Conservation (phyloP, 495 filamentous ascomycete genomes). For the Talaromyces thailandensis region DNA sequence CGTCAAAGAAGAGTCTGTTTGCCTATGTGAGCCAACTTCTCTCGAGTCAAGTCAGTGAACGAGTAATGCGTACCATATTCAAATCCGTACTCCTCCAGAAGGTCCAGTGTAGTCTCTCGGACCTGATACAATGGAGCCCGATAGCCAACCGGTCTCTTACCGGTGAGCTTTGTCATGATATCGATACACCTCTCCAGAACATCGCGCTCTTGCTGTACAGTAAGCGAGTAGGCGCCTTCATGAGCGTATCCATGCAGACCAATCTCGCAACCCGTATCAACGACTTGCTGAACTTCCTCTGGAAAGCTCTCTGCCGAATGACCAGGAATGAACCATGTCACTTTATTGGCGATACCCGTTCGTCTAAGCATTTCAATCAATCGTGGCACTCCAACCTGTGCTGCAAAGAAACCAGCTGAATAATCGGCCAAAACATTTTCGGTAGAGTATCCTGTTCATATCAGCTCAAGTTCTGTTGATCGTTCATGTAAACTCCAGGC, state of each 20-base stretch:
- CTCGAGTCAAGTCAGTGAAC: not conserved
- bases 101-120: slow-evolving; percentile 42
- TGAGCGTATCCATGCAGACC: slow-evolving; percentile 55
- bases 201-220: slow-evolving; percentile 47
- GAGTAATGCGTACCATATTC: slow-evolving; percentile 33
- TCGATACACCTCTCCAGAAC: slow-evolving; percentile 46
- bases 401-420: slow-evolving; percentile 49
- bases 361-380: slow-evolving; percentile 50
- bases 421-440: slow-evolving; percentile 51
- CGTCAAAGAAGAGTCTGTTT: slow-evolving; percentile 40
- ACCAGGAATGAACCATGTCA: slow-evolving; percentile 58
- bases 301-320: slow-evolving; percentile 56
- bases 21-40: not conserved
- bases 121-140: slow-evolving; percentile 52
- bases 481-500: not conserved
- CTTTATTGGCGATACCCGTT: slow-evolving; percentile 37
- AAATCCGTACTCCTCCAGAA: slow-evolving; percentile 47
- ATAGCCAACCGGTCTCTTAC: slow-evolving; percentile 46
- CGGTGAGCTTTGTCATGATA: slow-evolving; percentile 37
- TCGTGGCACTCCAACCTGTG: slow-evolving; percentile 49
- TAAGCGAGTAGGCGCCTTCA: slow-evolving; percentile 48
- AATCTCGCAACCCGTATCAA: slow-evolving; percentile 49
- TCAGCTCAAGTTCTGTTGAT: slow-evolving; percentile 4
- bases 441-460: slow-evolving; percentile 18
- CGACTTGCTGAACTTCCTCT: slow-evolving; percentile 39